These are phyloP conservation scores for Neckera pumila DNA, from an alignment of 225 moss, liverwort and hornwort genomes.

Conservation along the genomic window DNA sequence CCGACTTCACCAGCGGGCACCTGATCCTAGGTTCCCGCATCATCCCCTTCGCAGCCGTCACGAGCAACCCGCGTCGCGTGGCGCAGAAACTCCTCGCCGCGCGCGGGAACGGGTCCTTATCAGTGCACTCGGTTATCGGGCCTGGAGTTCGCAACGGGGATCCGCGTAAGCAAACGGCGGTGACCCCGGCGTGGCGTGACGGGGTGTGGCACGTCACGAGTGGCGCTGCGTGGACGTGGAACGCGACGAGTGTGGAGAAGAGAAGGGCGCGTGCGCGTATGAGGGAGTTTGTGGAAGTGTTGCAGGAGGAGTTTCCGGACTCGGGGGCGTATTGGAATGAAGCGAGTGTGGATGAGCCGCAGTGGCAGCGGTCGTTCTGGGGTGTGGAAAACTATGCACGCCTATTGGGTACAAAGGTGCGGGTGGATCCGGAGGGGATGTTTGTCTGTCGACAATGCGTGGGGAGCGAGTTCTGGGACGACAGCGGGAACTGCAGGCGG, in stretches of 20 bases:
- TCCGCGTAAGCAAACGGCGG: not conserved
- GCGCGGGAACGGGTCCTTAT: not conserved
- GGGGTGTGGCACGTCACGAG: not conserved
- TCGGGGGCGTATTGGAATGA: not conserved
- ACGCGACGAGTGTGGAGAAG: not conserved
- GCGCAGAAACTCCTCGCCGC: not conserved
- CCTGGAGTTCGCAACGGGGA: not conserved
- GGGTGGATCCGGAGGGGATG: not conserved
- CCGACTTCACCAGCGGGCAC: not conserved
- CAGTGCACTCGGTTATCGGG: not conserved
- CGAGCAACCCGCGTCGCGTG: not conserved
- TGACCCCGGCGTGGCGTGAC: conserved; percentile 5
- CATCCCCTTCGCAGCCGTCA: not conserved
- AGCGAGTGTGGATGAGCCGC: not conserved
- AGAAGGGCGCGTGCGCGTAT: not conserved
- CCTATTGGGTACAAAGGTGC: not conserved
- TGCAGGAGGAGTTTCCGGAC: not conserved
- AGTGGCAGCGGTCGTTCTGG: not conserved
- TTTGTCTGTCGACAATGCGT: not conserved
- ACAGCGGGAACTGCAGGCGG: not conserved
- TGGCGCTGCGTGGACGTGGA: not conserved
- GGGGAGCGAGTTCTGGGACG: not conserved
- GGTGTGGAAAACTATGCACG: not conserved
- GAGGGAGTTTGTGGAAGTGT: not conserved
- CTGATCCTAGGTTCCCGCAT: not conserved